Conservation (phyloP, 2,329 filamentous ascomycete genomes). For the Arthrobotrys pseudoclavata region DNA sequence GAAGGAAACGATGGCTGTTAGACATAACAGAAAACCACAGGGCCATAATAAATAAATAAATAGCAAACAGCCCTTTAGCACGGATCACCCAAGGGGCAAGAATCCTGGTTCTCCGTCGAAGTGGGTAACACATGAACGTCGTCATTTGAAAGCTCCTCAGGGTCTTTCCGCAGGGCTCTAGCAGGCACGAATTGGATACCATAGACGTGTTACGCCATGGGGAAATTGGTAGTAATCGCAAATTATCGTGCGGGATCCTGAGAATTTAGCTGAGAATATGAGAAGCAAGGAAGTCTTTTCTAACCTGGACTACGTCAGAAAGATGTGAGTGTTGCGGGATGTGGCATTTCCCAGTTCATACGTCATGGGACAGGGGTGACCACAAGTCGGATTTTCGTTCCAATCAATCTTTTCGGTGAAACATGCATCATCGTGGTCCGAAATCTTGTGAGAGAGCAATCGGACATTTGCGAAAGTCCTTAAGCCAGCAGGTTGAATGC, state of each 20-base stretch:
- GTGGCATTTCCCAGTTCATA: constrained; percentile 9
- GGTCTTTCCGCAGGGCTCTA: constrained; percentile 8
- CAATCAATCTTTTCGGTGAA: not conserved
- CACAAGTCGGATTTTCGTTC: not conserved
- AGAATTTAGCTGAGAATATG: not conserved
- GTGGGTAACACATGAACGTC: not conserved
- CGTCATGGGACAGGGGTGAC: constrained; percentile 30
- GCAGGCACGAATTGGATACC: constrained; percentile 12
- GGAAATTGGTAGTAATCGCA: constrained; percentile 4
- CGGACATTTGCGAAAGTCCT: no score
- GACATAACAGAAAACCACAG: not conserved
- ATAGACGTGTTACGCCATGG: not conserved
- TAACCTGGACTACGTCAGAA: constrained; percentile 26
- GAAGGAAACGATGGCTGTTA: constrained; percentile 1
- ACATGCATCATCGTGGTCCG: not conserved
- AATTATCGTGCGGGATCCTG: not conserved
- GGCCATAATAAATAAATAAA: not conserved
- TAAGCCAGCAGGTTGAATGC: no score
- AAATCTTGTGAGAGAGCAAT: no score
- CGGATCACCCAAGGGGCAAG: not conserved
- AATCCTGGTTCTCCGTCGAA: constrained; percentile 2
- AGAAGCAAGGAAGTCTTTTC: not conserved
- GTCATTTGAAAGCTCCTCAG: constrained; percentile 3
- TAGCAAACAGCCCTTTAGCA: not conserved
- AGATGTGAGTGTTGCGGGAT: constrained; percentile 17